These are phyloP conservation scores for Podospora appendiculata DNA, from an alignment of 495 filamentous ascomycete species.

Conservation along the genomic window DNA sequence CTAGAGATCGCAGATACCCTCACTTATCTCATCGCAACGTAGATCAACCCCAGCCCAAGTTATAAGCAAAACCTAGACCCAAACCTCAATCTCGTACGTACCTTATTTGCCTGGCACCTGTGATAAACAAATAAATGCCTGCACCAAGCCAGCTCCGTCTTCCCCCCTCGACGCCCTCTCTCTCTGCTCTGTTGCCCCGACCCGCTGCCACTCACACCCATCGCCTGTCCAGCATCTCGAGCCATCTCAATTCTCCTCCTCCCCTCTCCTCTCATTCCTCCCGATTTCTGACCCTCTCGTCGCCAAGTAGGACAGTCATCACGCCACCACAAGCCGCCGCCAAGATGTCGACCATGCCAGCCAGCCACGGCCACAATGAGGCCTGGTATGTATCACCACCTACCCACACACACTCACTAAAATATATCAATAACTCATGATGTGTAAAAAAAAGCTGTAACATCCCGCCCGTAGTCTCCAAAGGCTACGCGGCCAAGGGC, in stretches of 20 bases:
- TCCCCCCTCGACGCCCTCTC: constrained; percentile 1
- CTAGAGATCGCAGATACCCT: not conserved
- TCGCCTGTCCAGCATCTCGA: constrained; percentile 5
- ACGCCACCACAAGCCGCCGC: constrained; percentile 10
- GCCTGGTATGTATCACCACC: constrained; percentile 28
- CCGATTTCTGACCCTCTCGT: not conserved
- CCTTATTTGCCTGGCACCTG: not conserved
- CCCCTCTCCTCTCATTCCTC: not conserved
- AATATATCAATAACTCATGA: not conserved
- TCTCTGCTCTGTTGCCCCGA: not conserved
- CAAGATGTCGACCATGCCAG: constrained; percentile 45
- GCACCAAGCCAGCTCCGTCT: constrained; percentile 11
- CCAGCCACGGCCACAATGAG: constrained; percentile 46
- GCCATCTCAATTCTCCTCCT: not conserved
- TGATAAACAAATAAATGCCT: constrained; percentile 3
- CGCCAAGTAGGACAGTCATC: not conserved
- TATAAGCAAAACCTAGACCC: too few relatives aligned
- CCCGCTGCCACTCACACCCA: not conserved
- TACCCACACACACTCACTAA: not conserved
- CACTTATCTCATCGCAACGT: not conserved
- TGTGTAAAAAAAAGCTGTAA: constrained; percentile 37
- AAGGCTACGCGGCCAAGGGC: constrained; percentile 60
- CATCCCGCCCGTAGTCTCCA: constrained; percentile 56
- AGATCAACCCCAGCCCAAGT: too few relatives aligned
- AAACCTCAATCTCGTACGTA: not conserved